Percentiles rank a stretch among this genome's conserved stretches.
Evolutionary conservation across 345 rosid species (phyloP).

Genomic region (Brassica incana): DNA sequence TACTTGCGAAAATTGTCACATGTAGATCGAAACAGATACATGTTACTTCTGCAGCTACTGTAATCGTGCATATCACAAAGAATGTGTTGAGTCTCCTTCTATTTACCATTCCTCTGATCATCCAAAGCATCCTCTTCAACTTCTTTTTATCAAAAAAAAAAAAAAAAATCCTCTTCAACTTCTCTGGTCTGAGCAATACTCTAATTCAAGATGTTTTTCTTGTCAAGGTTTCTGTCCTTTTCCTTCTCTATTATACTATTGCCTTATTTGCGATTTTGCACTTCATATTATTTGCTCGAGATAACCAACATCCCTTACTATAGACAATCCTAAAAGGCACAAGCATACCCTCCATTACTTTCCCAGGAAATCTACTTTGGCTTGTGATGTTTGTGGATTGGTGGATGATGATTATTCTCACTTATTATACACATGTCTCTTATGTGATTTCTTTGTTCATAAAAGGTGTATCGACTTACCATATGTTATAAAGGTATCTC

Average conservation of each 20-base stretch:
- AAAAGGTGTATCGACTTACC: not conserved
- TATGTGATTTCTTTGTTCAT: not conserved
- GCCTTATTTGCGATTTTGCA: not conserved
- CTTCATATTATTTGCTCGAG: not conserved
- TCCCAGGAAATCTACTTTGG: not conserved
- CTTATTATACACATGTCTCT: not conserved
- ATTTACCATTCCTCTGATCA: not conserved
- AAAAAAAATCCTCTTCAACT: not conserved
- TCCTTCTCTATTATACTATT: not conserved
- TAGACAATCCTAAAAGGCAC: not conserved
- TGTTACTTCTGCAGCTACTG: not conserved
- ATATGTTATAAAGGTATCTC: not conserved
- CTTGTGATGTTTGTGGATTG: not conserved
- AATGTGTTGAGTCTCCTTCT: not conserved
- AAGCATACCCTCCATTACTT: not conserved
- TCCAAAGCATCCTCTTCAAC: not conserved
- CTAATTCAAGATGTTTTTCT: not conserved
- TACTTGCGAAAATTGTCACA: not conserved
- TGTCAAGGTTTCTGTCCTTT: not conserved
- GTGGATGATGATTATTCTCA: not conserved
- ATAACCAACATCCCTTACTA: not conserved
- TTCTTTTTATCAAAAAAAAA: too few species aligned
- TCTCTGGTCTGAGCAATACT: not conserved
- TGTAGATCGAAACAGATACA: not conserved
- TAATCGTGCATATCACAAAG: not conserved